phyloP scores from a whole-genome alignment of 129 eudicot species.

The Chrysanthemum seticuspe region DNA sequence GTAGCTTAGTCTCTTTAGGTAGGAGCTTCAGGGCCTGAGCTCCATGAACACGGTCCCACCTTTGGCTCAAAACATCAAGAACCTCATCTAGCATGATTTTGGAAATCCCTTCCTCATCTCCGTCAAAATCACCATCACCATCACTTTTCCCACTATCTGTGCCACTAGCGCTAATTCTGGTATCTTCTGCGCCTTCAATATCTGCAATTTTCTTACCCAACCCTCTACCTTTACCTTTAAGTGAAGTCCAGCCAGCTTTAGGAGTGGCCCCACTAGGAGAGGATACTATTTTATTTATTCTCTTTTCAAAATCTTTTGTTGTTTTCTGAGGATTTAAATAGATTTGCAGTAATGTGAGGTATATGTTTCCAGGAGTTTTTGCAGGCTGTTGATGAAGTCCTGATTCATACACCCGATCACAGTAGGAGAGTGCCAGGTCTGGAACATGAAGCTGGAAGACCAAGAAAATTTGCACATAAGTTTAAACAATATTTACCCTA shows the following conservation, averaged over 20 bases:
- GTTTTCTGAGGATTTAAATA: conserved; percentile 85
- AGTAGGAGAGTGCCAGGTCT: conserved; percentile 80
- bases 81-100: conserved; percentile 90
- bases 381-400: conserved; percentile 63
- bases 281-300: conserved; percentile 63
- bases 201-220: conserved; percentile 77
- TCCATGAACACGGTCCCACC: conserved; percentile 96
- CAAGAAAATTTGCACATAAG: conserved; percentile 2
- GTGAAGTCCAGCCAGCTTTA: conserved; percentile 47
- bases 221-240: conserved; percentile 55
- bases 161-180: conserved; percentile 64
- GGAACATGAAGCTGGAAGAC: conserved; percentile 81
- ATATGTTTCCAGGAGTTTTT: conserved; percentile 68
- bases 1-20: conserved; percentile 88
- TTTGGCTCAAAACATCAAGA: conserved; percentile 77
- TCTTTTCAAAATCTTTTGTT: conserved; percentile 66
- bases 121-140: conserved; percentile 70
- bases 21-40: conserved; percentile 86
- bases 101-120: conserved; percentile 56
- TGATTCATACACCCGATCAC: conserved; percentile 84
- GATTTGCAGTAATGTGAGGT: conserved; percentile 82
- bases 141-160: conserved; percentile 96
- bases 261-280: conserved; percentile 38
- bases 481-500: background rate
- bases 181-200: conserved; percentile 86